Base-by-base conservation (phyloP, 495 filamentous ascomycete genomes). In the Penicillium goetzii region DNA sequence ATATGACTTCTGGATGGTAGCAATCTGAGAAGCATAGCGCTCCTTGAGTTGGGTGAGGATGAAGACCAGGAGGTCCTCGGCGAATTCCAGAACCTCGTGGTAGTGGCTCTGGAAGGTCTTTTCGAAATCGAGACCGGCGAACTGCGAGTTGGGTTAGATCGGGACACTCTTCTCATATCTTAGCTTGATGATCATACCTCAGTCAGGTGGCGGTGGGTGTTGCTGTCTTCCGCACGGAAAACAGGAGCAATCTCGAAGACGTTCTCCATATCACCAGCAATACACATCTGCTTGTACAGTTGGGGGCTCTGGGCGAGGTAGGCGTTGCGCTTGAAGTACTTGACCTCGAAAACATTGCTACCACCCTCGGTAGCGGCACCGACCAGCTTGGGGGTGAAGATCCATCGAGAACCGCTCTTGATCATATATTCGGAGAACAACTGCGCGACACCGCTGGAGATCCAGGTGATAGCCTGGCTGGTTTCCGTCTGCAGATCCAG, bases 181-280 rank as follows among this genome's bases (percentile, higher is more conserved):
- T 23, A 14, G 36, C 28, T 23, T 15, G n/a, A 54, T 41, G 5
- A 43, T 65, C 70, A 43, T 81, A 84, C 82, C 76, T 97, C 95
- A 14, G 93, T 98, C 87, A 97, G 90, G 76, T 99, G 95, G 56
- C 95, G 84, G 70, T 96, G 92, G 1, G 95, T 99, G 72, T 97
- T 97, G 59, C 89, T 93, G 76, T 98, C 97, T 81, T 98, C 95
- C 0, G 95, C 95, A 72, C 94, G 86, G 87, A 97, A 99, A 10
- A 98, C 94, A 4, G 92, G 90, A 0, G 91, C 92, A 59, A 96
- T 89, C 71, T 92, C 90, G 72, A 91, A 97, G 12, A 99, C 94
- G 60, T 87, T 88, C 73, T 94, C 87, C 75, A 95, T 86, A 56
- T 96, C 95, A 68, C 92, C 92, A 25, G 93, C 92, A 68, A 99